Evolutionary conservation across 2,329 filamentous ascomycete species (phyloP), one percentile per base, ranked within the genome.

Genomic region (Dothideomycetidae sp.): DNA sequence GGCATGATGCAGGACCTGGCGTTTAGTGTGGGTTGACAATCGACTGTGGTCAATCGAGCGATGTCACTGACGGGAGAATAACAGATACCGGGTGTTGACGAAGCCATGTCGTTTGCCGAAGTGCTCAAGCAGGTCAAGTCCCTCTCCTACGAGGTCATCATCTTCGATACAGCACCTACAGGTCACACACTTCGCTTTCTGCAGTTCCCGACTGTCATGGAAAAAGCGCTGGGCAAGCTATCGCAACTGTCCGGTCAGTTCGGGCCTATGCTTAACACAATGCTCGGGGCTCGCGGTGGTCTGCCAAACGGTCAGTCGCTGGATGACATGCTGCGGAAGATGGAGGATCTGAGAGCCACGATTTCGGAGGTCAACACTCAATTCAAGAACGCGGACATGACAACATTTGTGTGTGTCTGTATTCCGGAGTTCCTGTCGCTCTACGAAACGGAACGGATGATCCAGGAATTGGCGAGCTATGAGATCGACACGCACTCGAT

Each of bases 371-470:
- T 98, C 53, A 98, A 98, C 66, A 73, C 81, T 34, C 90, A 98
- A 61, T 98, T 98, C 73, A 94, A 98, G 69, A 82, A 98, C 56
- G 78, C 90, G 40, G 80, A 85, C 48, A 73, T 94, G 51, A 94
- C 86, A 14, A 98, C 90, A 0, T 98, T 98, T 54, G 85, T 98
- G 37, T 96, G 90, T 58, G 90, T 98, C 43, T 93, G 90, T 60
- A 98, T 98, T 58, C 83, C 90, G 37, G 90, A 98, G 63, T 98
- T 98, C 66, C 62, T 98, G 51, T 86, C 79, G 26, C 70, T 98
- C 36, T 98, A 98, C 66, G 90, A 98, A 70, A 98, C 90, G 44
- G 90, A 98, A 68, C 81, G 90, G 52, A 96, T 98, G 90, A 96
- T 98, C 52, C 90, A 98, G 68, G 90, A 98, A 66, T 69, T 98